Conservation (phyloP, 2,329 filamentous ascomycete genomes). For the Colletotrichum incanum region DNA sequence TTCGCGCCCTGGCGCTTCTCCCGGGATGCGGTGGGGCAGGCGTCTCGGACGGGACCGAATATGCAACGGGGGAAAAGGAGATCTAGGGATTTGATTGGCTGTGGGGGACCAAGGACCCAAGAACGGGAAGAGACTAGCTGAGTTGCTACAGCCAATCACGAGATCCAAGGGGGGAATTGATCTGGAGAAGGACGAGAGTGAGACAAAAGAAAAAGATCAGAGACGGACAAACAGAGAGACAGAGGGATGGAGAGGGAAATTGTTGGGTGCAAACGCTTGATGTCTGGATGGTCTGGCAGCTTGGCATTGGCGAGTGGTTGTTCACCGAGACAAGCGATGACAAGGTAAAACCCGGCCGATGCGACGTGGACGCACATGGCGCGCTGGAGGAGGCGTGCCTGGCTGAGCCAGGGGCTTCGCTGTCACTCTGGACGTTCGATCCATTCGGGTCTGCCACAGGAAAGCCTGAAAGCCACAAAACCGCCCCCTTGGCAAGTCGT, state of each 20-base stretch:
- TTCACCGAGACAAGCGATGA: background rate
- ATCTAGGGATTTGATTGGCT: background rate
- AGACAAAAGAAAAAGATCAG: background rate
- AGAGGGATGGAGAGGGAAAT: background rate
- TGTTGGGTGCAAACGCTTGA: background rate
- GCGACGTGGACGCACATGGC: slow-evolving; percentile 30
- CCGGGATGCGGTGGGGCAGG: slow-evolving; percentile 20
- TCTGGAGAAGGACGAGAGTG: background rate
- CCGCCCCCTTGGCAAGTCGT: background rate
- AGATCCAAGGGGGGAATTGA: too few relatives aligned
- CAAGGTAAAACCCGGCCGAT: slow-evolving; percentile 26
- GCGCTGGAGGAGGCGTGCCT: slow-evolving; percentile 23
- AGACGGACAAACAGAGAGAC: too few relatives aligned
- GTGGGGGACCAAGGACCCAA: too few relatives aligned
- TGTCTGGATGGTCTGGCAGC: background rate
- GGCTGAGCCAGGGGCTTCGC: slow-evolving; percentile 30
- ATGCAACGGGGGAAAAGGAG: background rate
- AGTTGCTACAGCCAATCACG: background rate
- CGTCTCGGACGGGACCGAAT: slow-evolving; percentile 20
- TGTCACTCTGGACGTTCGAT: slow-evolving; percentile 16
- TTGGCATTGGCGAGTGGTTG: background rate
- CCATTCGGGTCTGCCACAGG: background rate
- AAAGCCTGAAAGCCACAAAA: slow-evolving; percentile 1
- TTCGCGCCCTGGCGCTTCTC: slow-evolving; percentile 1
- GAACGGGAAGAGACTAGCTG: background rate